Percentiles rank a stretch among this genome's conserved stretches.
phyloP scores from a whole-genome alignment of 129 eudicot genomes.

The Centrapalus pauciflorus region DNA sequence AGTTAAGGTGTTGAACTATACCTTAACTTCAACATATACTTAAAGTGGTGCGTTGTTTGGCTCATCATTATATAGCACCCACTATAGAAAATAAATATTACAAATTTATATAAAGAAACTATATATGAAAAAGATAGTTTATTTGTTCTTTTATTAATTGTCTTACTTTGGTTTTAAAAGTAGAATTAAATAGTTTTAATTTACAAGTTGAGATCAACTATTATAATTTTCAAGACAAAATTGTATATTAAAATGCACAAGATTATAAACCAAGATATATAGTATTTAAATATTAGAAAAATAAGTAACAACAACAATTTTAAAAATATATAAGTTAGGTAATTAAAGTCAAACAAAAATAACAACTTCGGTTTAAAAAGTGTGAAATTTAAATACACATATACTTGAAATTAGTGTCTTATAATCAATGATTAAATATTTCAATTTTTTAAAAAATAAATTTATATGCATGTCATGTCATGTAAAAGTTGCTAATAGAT shows the following conservation, averaged over 20 bases:
- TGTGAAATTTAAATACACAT: background rate
- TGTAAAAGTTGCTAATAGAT: too few relatives aligned
- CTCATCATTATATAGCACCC: conserved; percentile 21
- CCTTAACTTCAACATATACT: conserved; percentile 8
- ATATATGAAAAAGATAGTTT: background rate
- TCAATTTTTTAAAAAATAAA: too few relatives aligned
- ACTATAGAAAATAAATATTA: background rate
- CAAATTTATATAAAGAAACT: background rate
- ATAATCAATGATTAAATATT: background rate
- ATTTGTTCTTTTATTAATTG: background rate
- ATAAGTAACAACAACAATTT: background rate
- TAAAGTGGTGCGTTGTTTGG: conserved; percentile 4
- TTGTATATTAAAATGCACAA: too few relatives aligned
- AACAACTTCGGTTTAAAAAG: background rate
- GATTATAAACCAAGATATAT: background rate
- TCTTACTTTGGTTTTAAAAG: background rate
- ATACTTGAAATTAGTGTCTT: background rate
- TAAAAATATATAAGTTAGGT: background rate
- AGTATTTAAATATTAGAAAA: background rate
- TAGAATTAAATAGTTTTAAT: too few relatives aligned
- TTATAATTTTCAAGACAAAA: too few relatives aligned
- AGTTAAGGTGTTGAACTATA: background rate
- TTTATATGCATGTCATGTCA: too few relatives aligned
- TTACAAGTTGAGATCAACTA: too few relatives aligned
- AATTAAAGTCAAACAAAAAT: background rate